Conservation (phyloP, 208 protist species). For the Leishmania major region DNA sequence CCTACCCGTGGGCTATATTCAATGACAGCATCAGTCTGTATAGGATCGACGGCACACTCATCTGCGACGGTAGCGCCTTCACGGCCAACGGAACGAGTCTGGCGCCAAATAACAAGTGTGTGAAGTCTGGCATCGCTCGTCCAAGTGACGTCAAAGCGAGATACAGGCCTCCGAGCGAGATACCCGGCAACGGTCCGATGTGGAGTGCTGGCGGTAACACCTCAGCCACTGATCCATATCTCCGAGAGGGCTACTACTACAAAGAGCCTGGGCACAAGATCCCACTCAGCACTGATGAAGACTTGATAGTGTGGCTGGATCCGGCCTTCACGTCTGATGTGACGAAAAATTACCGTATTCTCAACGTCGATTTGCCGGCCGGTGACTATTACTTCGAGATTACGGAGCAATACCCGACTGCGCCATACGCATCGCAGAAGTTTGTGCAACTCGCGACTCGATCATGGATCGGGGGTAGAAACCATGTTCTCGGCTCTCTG, state of each 20-base stretch:
- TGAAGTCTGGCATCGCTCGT: conserved; percentile 95
- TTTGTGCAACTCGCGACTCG: conserved; percentile 90
- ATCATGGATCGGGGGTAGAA: conserved; percentile 95
- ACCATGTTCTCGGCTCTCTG: conserved; percentile 92
- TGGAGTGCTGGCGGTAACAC: conserved; percentile 39
- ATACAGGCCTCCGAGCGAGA: conserved; percentile 62
- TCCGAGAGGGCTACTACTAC: conserved; percentile 80
- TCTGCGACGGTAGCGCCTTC: conserved; percentile 86
- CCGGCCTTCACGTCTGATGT: conserved; percentile 94
- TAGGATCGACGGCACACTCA: conserved; percentile 40
- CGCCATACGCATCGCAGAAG: conserved; percentile 93
- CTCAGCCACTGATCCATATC: conserved; percentile 60
- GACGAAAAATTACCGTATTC: conserved; percentile 95
- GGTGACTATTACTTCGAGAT: conserved; percentile 94
- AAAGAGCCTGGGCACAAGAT: conserved; percentile 82
- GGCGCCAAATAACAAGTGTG: conserved; percentile 50
- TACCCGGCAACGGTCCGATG: conserved; percentile 41
- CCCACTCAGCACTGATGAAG: conserved; percentile 88
- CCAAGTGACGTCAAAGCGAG: conserved; percentile 81
- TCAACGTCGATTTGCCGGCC: conserved; percentile 74
- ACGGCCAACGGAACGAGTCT: conserved; percentile 31
- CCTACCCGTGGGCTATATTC: conserved; percentile 96
- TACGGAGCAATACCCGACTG: conserved; percentile 87
- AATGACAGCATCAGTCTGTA: conserved; percentile 95
- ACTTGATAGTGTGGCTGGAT: conserved; percentile 98